Evolutionary conservation across 2,329 filamentous ascomycete genomes (phyloP).

Genomic region (Fusarium camptoceras): DNA sequence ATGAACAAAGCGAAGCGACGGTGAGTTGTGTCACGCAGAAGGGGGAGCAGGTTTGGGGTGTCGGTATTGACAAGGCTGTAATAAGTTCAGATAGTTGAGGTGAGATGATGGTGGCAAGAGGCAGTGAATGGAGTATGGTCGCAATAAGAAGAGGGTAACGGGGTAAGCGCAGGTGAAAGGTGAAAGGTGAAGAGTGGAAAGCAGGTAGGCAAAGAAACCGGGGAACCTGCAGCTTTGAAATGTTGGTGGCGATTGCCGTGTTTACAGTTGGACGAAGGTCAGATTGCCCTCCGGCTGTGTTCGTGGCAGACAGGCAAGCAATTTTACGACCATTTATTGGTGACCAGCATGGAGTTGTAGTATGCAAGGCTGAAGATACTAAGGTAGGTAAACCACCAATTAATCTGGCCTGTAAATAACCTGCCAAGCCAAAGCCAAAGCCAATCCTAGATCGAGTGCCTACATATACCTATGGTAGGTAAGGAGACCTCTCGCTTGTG

Average conservation of each 20-base stretch:
- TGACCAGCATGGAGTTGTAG: slow-evolving; percentile 14
- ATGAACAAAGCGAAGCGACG: slow-evolving; percentile 4
- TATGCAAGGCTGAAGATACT: slow-evolving; percentile 37
- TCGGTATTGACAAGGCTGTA: slow-evolving; percentile 40
- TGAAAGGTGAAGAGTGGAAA: neutral
- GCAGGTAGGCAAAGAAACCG: neutral
- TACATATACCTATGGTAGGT: neutral
- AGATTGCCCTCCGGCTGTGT: neutral
- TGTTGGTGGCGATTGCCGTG: slow-evolving; percentile 31
- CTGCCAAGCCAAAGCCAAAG: slow-evolving; percentile 17
- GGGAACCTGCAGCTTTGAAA: slow-evolving; percentile 9
- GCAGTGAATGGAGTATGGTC: slow-evolving; percentile 15
- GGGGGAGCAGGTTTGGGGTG: slow-evolving; percentile 12
- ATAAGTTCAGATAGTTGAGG: slow-evolving; percentile 40
- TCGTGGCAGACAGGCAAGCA: slow-evolving; percentile 7
- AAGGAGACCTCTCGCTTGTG: slow-evolving; percentile 35
- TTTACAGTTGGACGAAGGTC: slow-evolving; percentile 5
- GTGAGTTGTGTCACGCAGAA: slow-evolving; percentile 7
- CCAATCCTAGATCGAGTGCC: slow-evolving; percentile 4
- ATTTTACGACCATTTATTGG: slow-evolving; percentile 29
- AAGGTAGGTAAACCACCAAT: slow-evolving; percentile 15
- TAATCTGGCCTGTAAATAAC: slow-evolving; percentile 5
- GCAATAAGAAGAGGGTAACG: slow-evolving; percentile 11
- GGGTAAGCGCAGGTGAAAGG: slow-evolving; percentile 12
- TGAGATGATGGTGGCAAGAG: slow-evolving; percentile 15